Evolutionary conservation across 352 stramenopile species (phyloP), one percentile per base, ranked within the genome.

Genomic region (Blastocystis sp.): DNA sequence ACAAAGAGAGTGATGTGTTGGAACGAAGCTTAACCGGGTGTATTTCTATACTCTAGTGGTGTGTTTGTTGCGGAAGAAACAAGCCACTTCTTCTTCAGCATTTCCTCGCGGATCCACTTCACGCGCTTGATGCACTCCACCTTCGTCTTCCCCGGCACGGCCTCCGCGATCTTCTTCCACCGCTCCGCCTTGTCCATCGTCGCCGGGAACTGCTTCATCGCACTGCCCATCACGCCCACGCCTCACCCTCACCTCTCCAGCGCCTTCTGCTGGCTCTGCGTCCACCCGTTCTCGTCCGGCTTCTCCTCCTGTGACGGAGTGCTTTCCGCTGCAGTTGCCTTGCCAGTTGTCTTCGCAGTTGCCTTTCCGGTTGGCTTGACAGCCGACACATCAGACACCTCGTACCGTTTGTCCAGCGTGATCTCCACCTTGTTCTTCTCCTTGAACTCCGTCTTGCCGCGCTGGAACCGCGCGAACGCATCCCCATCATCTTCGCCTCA

Each of bases 121-220:
- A 95, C 96, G 61, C 94, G 90, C 61, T 93, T 87, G 1, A 95
- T 91, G 89, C 94, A 97, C n/a, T 96, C 91, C 87, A 95, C 94
- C 90, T 95, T 96, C 17, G 89, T 94, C 89, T 95, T 97, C 14
- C 93, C 93, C 21, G 87, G 62, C 38, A 97, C 93, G 19, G 89
- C 91, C 34, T 92, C 91, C 19, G 94, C 91, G 89, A 97, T 96
- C 28, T 57, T 90, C 10, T 91, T 92, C 94, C 94, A 97, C 24
- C 94, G 91, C 90, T 96, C 94, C 89, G 95, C 95, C 89, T 96
- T 97, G n/a, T 96, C 93, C 92, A 97, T 95, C 34, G 90, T 61
- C 10, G 90, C 90, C 42, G 94, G 93, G 90, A 91, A 95, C 24
- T 92, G 92, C 24, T 87, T 87, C 4, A 97, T 77, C 7, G 84